Evolutionary conservation across 2,329 filamentous ascomycete species (phyloP), one percentile per base, ranked within the genome.

Genomic region (Colletotrichum endophyticum): DNA sequence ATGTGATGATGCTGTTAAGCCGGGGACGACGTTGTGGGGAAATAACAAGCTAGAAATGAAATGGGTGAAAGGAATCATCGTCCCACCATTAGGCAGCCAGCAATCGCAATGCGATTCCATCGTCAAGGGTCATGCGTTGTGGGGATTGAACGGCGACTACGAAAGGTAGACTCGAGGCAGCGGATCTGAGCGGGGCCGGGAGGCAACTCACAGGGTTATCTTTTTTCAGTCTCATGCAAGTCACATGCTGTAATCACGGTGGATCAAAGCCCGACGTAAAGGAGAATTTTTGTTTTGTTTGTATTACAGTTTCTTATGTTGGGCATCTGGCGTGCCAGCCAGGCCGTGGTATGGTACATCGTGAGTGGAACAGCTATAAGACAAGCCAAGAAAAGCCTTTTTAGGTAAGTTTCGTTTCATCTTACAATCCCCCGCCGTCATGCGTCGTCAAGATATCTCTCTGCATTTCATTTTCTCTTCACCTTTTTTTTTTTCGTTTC

Each of bases 341-440:
- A 67, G 30, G 72, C 62, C 67, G 61, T 75, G 70, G 32, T 78
- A 79, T 76, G 63, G 68, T 79, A 79, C 78, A 79, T 75, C 62
- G 72, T 75, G 72, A 76, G 77, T 76, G 74, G 70, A 78, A 77
- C 63, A 77, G 76, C 75, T 73, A 59, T 68, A 67, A 77, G 49
- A 77, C 66, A 73, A 73, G 74, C 76, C 61, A 68, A 74, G 74
- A 78, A 78, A 61, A 25, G 68, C 59, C 68, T 63, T 13, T 73
- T 67, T 62, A 32, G 63, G 63, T 44, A 44, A 16, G 22, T 74
- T 77, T 66, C 59, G 62, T 64, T 61, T 70, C 67, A 76, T 78
- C 76, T 73, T 78, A 78, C 74, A 76, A 22, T 62, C 53, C 39
- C 44, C 36, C 70, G 70, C 73, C 71, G 39, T 76, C 70, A 74